Percentiles rank a stretch among this genome's conserved stretches.
Conservation (phyloP, 192 early-diverging fungal genomes). For the Coemansia aciculifera region DNA sequence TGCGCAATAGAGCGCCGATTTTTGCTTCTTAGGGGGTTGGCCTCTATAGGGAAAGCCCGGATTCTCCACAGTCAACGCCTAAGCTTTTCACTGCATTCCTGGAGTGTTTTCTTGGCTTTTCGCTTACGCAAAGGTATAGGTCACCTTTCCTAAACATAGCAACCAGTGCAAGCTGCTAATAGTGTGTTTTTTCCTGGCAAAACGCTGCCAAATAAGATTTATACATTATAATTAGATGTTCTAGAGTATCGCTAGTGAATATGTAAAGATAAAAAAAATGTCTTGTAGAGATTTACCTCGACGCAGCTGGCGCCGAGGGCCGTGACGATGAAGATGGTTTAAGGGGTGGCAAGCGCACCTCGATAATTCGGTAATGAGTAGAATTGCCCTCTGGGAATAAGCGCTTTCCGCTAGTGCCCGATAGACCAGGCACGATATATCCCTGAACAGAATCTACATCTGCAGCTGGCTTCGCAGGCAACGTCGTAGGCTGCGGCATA, state of each 20-base stretch:
- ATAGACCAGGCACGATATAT: constrained; percentile 37
- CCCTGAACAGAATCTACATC: not conserved
- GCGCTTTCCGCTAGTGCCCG: constrained; percentile 26
- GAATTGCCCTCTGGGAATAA: constrained; percentile 41
- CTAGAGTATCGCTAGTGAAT: not conserved
- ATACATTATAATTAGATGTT: not conserved
- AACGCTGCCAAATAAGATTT: too few relatives aligned
- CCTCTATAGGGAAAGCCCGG: too few relatives aligned
- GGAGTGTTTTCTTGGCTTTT: too few relatives aligned
- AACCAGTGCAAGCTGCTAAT: too few relatives aligned
- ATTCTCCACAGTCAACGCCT: too few relatives aligned
- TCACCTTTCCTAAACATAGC: too few relatives aligned
- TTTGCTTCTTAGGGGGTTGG: too few relatives aligned
- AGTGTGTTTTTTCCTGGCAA: too few relatives aligned
- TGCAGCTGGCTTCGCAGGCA: not conserved
- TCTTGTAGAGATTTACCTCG: not conserved
- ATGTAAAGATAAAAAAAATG: not conserved
- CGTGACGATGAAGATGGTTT: constrained; percentile 19
- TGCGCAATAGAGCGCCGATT: too few relatives aligned
- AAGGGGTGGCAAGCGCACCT: constrained; percentile 42
- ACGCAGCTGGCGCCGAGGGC: not conserved
- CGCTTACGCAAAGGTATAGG: too few relatives aligned
- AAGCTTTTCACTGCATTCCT: too few relatives aligned
- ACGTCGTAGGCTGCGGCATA: not conserved
- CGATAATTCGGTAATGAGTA: constrained; percentile 39